Base-by-base conservation (phyloP, 1,284 basidiomycete genomes). In the Xerocomus amazonicus region DNA sequence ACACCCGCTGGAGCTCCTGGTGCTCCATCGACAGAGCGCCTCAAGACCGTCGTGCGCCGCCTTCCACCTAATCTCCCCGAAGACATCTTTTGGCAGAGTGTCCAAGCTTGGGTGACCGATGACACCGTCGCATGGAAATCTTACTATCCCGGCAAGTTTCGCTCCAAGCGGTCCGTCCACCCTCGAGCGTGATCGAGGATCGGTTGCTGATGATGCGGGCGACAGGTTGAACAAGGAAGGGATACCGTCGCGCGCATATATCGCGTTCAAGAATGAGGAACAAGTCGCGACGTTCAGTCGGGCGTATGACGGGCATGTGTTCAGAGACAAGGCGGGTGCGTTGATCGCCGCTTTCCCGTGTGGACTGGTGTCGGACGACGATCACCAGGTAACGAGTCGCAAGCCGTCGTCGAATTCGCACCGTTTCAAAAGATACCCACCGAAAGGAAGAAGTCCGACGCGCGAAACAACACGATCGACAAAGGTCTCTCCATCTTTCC, bases 61-160 rank as follows among this genome's bases (percentile, higher is more conserved):
- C 75, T 98, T 7, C 96, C 96, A 1, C 89, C 95, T 9, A 94
- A 93, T 59, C 74, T 99, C 1, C 95, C 96, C 2, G 93, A 94
- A 61, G 82, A 84, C 1, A 73, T 96, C 45, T 98, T 99, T 70
- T 98, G 96, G 96, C 81, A 87, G 59, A 91, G 88, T 54, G 91
- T 96, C 4, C 76, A 84, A 47, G 71, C 78, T 2, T 98, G 92
- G 92, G 84, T 96, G 14, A 77, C 80, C 0, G 84, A 90, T 6
- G 84, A 90, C 34, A 84, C 83, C 2, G 73, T 79, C 31, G 66
- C 72, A 7, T 92, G 85, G 87, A 87, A 80, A 63, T 63, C 71
- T 0, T 92, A 78, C 62, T 78, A 79, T 56, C 75, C 75, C 12
- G 90, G 91, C 6, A 87, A 89, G 69, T 63, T 83, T 50, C 79